These are phyloP conservation scores for Stentor coeruleus DNA, from an alignment of 73 alveolate species.

Conservation along the genomic window DNA sequence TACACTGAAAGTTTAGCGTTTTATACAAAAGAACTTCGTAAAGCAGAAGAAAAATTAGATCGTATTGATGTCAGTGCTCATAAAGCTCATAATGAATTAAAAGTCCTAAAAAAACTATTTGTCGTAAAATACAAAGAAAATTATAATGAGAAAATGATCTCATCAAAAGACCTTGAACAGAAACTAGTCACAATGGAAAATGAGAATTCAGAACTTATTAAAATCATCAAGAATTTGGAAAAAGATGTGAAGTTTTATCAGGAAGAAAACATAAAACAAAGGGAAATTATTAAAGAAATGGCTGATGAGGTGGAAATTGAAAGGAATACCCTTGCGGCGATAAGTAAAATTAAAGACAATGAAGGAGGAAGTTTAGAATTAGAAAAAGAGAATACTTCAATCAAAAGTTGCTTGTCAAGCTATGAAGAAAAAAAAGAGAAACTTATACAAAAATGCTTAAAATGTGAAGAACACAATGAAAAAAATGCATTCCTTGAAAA, in stretches of 20 bases:
- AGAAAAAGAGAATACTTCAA: not conserved
- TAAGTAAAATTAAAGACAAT: not conserved
- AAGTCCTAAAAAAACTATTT: not conserved
- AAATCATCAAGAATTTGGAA: not conserved
- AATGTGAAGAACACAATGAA: not conserved
- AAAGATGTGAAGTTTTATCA: not conserved
- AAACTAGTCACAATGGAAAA: no score
- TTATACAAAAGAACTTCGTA: not conserved
- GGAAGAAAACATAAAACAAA: constrained; percentile 3
- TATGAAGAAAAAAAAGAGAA: not conserved
- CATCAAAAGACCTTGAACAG: not conserved
- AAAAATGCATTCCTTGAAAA: not conserved
- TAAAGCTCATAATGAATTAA: no score
- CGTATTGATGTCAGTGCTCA: not conserved
- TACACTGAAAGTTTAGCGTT: not conserved
- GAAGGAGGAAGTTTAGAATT: not conserved
- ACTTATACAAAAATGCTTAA: not conserved
- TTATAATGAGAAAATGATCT: not conserved
- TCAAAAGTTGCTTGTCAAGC: no score
- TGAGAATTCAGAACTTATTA: not conserved
- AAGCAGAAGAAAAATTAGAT: not conserved
- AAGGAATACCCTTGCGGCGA: not conserved
- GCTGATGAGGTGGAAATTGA: not conserved
- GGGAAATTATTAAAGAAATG: not conserved
- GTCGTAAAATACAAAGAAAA: not conserved